Conservation (phyloP, 2,329 filamentous ascomycete genomes). For the Penicillium sp. region DNA sequence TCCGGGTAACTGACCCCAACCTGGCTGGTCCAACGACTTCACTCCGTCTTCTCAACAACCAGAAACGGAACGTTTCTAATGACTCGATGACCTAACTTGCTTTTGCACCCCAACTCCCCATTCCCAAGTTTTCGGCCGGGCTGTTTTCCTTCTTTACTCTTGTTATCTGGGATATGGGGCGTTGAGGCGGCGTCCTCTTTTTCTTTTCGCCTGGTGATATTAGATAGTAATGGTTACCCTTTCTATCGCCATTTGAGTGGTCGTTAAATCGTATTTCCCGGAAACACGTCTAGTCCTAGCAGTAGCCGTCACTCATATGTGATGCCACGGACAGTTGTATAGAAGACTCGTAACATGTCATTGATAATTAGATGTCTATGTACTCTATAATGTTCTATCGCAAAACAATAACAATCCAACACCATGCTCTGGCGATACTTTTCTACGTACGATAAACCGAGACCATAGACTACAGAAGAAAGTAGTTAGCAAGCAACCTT, state of each 20-base stretch:
- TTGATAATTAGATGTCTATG: neutral
- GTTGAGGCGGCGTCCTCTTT: constrained; percentile 22
- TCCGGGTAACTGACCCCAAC: neutral
- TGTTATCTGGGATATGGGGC: constrained; percentile 23
- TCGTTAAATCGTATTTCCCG: neutral
- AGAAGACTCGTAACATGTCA: neutral
- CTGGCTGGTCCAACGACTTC: constrained; percentile 10
- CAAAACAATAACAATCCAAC: no score
- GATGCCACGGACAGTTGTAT: no score
- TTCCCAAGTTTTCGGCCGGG: constrained; percentile 23
- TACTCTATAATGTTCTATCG: neutral
- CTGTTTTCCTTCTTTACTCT: constrained; percentile 16
- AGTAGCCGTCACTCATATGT: no score
- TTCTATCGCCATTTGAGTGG: constrained; percentile 4
- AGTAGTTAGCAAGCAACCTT: constrained; percentile 5
- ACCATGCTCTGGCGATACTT: neutral
- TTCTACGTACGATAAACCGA: constrained; percentile 18
- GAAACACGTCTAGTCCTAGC: neutral
- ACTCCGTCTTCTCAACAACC: constrained; percentile 6
- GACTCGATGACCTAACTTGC: constrained; percentile 24
- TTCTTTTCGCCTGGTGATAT: constrained; percentile 24
- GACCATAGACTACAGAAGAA: constrained; percentile 34
- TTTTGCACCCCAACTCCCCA: constrained; percentile 20
- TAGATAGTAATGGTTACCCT: constrained; percentile 30
- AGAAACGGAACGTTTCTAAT: constrained; percentile 14